Percentiles rank a stretch among this genome's conserved stretches.
Conservation (phyloP, 2,329 filamentous ascomycete species). For the Drechslerella coelobrocha region DNA sequence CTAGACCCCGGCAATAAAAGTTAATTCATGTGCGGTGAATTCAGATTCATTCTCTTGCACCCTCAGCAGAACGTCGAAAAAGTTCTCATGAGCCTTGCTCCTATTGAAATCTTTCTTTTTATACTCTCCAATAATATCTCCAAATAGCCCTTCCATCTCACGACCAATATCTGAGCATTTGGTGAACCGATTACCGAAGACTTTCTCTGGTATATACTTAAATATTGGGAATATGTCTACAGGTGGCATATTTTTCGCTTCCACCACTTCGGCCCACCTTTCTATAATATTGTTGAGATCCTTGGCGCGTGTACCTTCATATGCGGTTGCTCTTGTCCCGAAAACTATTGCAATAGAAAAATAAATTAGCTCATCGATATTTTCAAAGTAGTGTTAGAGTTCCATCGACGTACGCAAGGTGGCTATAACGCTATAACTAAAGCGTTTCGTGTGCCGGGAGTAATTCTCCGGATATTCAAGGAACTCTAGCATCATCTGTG, state of each 20-base stretch:
- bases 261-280: constrained; percentile 60
- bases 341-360: constrained; percentile 53
- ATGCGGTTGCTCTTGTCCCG: constrained; percentile 57
- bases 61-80: constrained; percentile 56
- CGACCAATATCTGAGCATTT: constrained; percentile 58
- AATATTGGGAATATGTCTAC: constrained; percentile 62
- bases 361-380: constrained; percentile 28
- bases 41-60: constrained; percentile 59
- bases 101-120: constrained; percentile 57
- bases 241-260: constrained; percentile 62
- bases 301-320: constrained; percentile 58
- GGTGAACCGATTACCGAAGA: constrained; percentile 59
- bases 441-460: constrained; percentile 62
- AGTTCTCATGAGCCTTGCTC: constrained; percentile 59
- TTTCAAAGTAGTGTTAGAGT: background rate
- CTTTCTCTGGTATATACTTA: constrained; percentile 59
- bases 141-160: constrained; percentile 60
- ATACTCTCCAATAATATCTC: constrained; percentile 57
- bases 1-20: constrained; percentile 54
- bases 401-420: constrained; percentile 55
- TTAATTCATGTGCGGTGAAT: constrained; percentile 60
- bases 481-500: constrained; percentile 62
- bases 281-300: constrained; percentile 60
- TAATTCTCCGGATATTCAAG: constrained; percentile 59
- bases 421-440: constrained; percentile 63